phyloP scores from a whole-genome alignment of 2,329 filamentous ascomycete species.

The Cytospora mali region DNA sequence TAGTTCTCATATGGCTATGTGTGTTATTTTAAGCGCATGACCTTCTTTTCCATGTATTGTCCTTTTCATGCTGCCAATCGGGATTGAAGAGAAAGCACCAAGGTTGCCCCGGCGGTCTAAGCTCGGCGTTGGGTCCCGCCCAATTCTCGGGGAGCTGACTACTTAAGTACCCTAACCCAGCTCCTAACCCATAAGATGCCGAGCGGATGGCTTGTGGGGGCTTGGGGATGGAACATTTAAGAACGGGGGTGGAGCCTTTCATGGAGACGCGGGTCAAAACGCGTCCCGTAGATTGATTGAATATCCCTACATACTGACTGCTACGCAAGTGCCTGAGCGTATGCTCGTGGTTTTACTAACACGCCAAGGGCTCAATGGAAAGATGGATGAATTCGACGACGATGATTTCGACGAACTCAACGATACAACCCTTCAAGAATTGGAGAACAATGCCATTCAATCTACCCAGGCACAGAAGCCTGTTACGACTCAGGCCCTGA shows the following conservation, averaged over 20 bases:
- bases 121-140: neutral
- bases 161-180: slow-evolving; percentile 13
- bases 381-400: slow-evolving; percentile 65
- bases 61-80: neutral
- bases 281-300: slow-evolving; percentile 6
- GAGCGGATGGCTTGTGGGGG: neutral
- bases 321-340: neutral
- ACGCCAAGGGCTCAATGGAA: slow-evolving; percentile 13
- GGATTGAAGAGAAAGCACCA: neutral
- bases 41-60: slow-evolving; percentile 13
- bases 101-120: neutral
- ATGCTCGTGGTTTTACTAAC: neutral
- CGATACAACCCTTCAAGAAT: slow-evolving; percentile 59
- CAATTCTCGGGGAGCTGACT: neutral
- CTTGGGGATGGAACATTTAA: slow-evolving; percentile 3
- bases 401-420: slow-evolving; percentile 65
- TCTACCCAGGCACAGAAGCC: slow-evolving; percentile 54
- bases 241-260: neutral
- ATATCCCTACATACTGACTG: neutral
- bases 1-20: neutral
- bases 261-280: neutral
- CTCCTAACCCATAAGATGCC: slow-evolving; percentile 11
- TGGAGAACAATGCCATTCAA: slow-evolving; percentile 66
- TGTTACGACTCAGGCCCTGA: slow-evolving; percentile 35
- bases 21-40: neutral